Conservation (phyloP, 23 red algal species). For the Gracilariopsis chorda region DNA sequence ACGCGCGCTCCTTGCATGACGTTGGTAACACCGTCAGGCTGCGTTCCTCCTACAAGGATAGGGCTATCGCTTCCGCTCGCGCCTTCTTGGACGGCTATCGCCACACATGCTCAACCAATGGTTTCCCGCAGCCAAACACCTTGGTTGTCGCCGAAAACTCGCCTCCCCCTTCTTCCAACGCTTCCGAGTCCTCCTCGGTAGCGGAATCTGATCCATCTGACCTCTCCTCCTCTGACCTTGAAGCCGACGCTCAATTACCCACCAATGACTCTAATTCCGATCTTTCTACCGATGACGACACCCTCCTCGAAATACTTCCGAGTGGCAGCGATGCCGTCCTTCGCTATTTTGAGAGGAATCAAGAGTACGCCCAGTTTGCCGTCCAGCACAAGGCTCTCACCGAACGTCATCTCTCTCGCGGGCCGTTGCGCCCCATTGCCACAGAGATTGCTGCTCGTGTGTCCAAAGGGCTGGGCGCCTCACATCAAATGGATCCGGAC, state of each 20-base stretch:
- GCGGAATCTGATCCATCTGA: slow-evolving; percentile 22
- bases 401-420: slow-evolving; percentile 1
- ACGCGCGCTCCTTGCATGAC: slow-evolving; percentile 14
- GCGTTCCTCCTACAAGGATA: slow-evolving; percentile 53
- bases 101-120: not conserved
- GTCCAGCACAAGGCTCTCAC: slow-evolving; percentile 36
- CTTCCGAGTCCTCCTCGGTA: not conserved
- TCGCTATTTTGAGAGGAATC: slow-evolving; percentile 68
- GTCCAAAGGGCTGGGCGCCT: slow-evolving; percentile 1
- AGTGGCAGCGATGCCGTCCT: slow-evolving; percentile 41
- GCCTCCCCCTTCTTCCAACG: not conserved
- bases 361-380: slow-evolving; percentile 54
- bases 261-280: slow-evolving; percentile 19
- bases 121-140: slow-evolving; percentile 28
- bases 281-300: slow-evolving; percentile 36
- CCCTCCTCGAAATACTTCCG: slow-evolving; percentile 40
- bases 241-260: not conserved
- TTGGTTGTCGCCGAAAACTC: not conserved
- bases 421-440: slow-evolving; percentile 1
- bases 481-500: not conserved
- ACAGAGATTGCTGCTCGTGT: slow-evolving; percentile 6
- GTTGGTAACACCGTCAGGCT: slow-evolving; percentile 21
- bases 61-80: slow-evolving; percentile 42
- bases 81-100: slow-evolving; percentile 66
- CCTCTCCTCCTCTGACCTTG: not conserved